Percentiles rank a stretch among this genome's conserved stretches.
These are phyloP conservation scores for Boechera stricta DNA, from an alignment of 345 rosid genomes.

Conservation along the genomic window DNA sequence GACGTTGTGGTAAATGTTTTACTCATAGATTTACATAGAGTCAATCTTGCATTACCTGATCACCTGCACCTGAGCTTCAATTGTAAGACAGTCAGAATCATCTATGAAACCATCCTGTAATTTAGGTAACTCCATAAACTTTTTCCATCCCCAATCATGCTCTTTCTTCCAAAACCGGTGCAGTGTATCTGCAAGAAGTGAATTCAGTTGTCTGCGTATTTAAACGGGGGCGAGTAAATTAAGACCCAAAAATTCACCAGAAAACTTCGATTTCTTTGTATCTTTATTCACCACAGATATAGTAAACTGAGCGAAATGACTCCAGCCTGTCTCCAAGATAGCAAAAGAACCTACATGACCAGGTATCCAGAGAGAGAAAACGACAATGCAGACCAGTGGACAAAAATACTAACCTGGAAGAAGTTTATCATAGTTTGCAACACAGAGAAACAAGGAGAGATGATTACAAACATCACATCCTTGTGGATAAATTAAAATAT, in stretches of 20 bases:
- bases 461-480: slow-evolving; percentile 98
- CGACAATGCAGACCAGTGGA: slow-evolving; percentile 17
- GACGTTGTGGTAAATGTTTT: neutral
- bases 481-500: slow-evolving; percentile 95
- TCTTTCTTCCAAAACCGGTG: slow-evolving; percentile 99
- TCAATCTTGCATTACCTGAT: slow-evolving; percentile 61
- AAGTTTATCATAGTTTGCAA: slow-evolving; percentile 93
- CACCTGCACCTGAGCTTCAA: slow-evolving; percentile 98
- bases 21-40: slow-evolving; percentile 7
- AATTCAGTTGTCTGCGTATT: slow-evolving; percentile 42
- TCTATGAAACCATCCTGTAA: slow-evolving; percentile 88
- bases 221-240: neutral
- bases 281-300: slow-evolving; percentile 95
- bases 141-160: slow-evolving; percentile 99
- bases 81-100: slow-evolving; percentile 77
- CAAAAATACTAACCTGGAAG: slow-evolving; percentile 77
- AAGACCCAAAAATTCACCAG: slow-evolving; percentile 55
- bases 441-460: slow-evolving; percentile 97
- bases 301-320: slow-evolving; percentile 99
- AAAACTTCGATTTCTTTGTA: slow-evolving; percentile 81
- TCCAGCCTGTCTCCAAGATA: slow-evolving; percentile 74
- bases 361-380: slow-evolving; percentile 20
- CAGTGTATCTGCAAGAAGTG: slow-evolving; percentile 71
- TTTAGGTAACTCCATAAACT: slow-evolving; percentile 94
- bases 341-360: slow-evolving; percentile 21